Evolutionary conservation across 768 basidiomycete genomes (phyloP), one percentile per base, ranked within the genome.

Genomic region (Amanita phalloides): DNA sequence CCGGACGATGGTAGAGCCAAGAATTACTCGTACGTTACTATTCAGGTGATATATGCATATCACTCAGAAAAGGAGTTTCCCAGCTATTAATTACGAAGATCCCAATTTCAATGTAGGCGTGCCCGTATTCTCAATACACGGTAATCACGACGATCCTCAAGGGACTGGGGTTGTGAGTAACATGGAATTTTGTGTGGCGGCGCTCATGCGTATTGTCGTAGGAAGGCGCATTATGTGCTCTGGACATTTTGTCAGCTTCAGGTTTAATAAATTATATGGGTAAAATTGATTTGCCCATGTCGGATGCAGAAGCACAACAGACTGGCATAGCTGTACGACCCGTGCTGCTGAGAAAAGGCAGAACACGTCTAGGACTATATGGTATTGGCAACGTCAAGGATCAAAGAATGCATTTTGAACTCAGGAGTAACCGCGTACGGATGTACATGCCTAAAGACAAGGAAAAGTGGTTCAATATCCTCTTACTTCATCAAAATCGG

Each of bases 81-180:
- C 96, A 10, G 91, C 92, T 1, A 71, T 99, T 56, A 98, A 99
- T 65, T 97, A 97, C 61, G 93, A 99, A 66, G 95, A 99, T 60
- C 81, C 86, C 1, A 98, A 99, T 64, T 74, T 97, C 52, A 99
- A 99, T 63, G 77, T 99, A 47, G 82, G 81, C 3, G 90, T 96
- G n/a, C 96, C 96, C 3, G 88, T 98, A 26, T 99, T 99, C 68
- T 97, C 95, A 0, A 98, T 99, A 48, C 96, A 99, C 61, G 96
- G 96, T 39, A 99, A 99, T 62, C 96, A 99, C 66, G 96, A 99
- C 61, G 96, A 99, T 60, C 96, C 96, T 32, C 96, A 98, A 68
- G 96, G 96, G 17, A 85, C 92, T 20, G 93, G 94, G 3, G 75
- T 87, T 7, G 93, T 92, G 60, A 55, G 89, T 35, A 30, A 20